A percentile compares a stretch with the other conserved stretches of the same genome.
These are phyloP conservation scores for Toxoplasma gondii DNA, from an alignment of 169 alveolate genomes.

Conservation along the genomic window DNA sequence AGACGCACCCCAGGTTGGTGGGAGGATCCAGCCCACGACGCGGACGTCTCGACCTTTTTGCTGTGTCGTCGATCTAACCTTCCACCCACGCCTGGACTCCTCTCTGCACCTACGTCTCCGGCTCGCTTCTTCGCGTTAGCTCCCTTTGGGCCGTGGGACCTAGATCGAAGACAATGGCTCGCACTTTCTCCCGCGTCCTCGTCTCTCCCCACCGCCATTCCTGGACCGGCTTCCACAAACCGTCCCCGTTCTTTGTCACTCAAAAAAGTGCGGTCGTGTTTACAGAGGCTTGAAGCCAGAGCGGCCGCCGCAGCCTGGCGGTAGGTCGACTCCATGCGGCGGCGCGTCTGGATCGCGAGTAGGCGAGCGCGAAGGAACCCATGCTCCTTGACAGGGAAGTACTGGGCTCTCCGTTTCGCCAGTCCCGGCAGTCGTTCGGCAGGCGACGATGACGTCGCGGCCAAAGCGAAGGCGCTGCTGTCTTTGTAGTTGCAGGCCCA, in stretches of 20 bases:
- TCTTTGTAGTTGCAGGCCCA: conserved; percentile 61
- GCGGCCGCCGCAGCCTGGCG: conserved; percentile 8
- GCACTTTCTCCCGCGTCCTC: background rate
- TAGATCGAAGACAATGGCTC: background rate
- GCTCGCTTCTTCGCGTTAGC: background rate
- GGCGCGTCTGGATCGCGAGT: conserved; percentile 68
- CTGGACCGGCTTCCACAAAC: background rate
- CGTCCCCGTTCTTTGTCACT: background rate
- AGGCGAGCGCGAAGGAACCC: conserved; percentile 61
- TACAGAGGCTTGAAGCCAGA: background rate
- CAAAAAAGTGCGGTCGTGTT: background rate
- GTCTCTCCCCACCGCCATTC: background rate
- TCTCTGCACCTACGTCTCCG: background rate
- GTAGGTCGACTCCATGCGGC: conserved; percentile 22
- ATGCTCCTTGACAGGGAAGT: conserved; percentile 63
- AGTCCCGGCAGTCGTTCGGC: background rate
- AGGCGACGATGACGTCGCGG: background rate
- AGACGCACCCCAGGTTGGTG: background rate
- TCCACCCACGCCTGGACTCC: background rate
- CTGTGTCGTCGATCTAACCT: background rate
- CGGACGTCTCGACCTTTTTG: background rate
- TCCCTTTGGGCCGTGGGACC: background rate
- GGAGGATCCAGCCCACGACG: background rate
- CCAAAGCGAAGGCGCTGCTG: conserved; percentile 9
- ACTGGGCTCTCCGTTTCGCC: conserved; percentile 58